phyloP scores from a whole-genome alignment of 495 filamentous ascomycete genomes.

The Lepidopterella palustris region DNA sequence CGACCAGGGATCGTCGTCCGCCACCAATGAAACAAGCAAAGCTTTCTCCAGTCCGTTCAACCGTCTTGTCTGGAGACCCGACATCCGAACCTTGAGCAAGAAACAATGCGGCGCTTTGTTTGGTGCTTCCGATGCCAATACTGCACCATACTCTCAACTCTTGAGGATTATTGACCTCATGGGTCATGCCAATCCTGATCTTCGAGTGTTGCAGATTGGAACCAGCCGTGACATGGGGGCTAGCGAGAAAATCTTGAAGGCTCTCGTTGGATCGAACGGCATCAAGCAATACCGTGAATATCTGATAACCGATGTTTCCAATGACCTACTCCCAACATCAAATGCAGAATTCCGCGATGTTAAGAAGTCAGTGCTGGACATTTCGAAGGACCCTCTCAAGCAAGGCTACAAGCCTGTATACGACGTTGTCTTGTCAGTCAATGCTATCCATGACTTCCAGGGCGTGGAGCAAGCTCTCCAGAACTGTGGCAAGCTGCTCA shows the following conservation, averaged over 20 bases:
- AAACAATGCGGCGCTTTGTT: background rate
- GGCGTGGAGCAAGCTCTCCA: slow-evolving; percentile 1
- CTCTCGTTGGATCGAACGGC: background rate
- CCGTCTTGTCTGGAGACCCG: slow-evolving; percentile 25
- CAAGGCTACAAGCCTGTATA: slow-evolving; percentile 13
- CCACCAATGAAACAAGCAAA: background rate
- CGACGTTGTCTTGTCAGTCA: slow-evolving; percentile 13
- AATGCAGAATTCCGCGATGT: background rate
- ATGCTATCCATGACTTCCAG: slow-evolving; percentile 4
- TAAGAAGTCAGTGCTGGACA: slow-evolving; percentile 7
- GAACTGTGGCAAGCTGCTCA: slow-evolving; percentile 10
- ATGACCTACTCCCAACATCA: background rate
- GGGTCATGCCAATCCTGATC: slow-evolving; percentile 6
- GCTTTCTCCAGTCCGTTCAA: slow-evolving; percentile 15
- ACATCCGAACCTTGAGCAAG: slow-evolving; percentile 15
- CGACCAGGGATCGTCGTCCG: background rate
- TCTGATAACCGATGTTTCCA: slow-evolving; percentile 12
- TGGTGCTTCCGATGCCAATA: background rate
- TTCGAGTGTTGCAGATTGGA: slow-evolving; percentile 7
- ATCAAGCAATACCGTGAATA: slow-evolving; percentile 8
- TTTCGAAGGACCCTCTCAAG: slow-evolving; percentile 8
- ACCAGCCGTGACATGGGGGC: slow-evolving; percentile 6
- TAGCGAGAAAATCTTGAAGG: background rate
- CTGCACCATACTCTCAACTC: slow-evolving; percentile 5
- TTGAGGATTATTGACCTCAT: background rate